A percentile compares a stretch with the other conserved stretches of the same genome.
Evolutionary conservation across 2,329 filamentous ascomycete genomes (phyloP).

Genomic region (Cordyceps javanica): DNA sequence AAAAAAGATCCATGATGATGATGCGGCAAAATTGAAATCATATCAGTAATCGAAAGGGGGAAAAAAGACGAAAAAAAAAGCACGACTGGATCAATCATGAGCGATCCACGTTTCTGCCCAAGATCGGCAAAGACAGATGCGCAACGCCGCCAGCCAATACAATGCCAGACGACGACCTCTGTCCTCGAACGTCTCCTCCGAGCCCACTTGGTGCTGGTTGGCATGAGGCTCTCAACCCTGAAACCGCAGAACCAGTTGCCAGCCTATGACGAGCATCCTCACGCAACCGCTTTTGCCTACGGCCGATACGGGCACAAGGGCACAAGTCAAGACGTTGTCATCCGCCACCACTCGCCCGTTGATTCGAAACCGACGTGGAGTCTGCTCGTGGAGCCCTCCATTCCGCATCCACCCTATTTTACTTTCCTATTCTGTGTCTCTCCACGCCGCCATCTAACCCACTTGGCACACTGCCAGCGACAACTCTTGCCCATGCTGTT

Average conservation of each 20-base stretch:
- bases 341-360: neutral
- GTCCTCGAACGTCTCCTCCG: neutral
- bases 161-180: no score
- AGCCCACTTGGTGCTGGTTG: constrained; percentile 4
- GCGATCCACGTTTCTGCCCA: neutral
- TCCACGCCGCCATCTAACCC: neutral
- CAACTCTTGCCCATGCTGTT: neutral
- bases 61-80: no score
- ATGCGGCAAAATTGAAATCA: no score
- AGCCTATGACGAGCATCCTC: neutral
- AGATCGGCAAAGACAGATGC: no score
- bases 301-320: neutral
- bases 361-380: constrained; percentile 1
- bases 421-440: neutral
- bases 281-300: neutral
- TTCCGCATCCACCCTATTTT: no score
- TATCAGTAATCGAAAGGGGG: no score
- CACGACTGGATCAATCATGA: no score
- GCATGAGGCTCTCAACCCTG: constrained; percentile 11
- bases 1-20: no score
- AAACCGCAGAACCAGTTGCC: neutral
- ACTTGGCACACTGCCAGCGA: neutral
- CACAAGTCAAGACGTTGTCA: neutral
- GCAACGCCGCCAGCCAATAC: neutral
- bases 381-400: no score